Base-by-base conservation (phyloP, 192 early-diverging fungal species). In the Dissophora ornata region DNA sequence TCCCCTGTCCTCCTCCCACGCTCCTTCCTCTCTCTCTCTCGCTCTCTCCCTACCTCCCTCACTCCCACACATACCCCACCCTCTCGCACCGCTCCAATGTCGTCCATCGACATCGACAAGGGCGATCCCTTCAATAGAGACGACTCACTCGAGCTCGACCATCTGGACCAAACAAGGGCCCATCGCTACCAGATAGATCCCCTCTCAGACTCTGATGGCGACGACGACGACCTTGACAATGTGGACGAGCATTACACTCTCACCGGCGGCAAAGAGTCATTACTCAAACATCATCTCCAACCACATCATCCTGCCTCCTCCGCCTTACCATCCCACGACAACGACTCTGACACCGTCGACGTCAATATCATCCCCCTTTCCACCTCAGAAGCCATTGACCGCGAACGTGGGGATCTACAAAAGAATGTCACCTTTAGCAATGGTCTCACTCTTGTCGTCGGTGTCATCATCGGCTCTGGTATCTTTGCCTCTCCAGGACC, bases 401-500 rank as follows among this genome's bases (percentile, higher is more conserved):
- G 63, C 0, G 58, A 67, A 48, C 64, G 73, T 0, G 73, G 73
- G 0, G 73, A 84, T 61, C 68, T 88, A 28, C 82, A 84, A 67
- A 88, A 85, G 57, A 83, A 85, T 64, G 85, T 88, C 13, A 79
- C 85, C 16, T 83, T 88, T 38, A 61, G 86, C 26, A 92, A 91
- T 44, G 92, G 91, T 28, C 83, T 88, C 0, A 87, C 84, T 3
- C 82, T 94, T 42, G 90, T 93, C 4, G 69, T 91, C 21, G 91
- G 93, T 2, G 69, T 88, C 49, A 93, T 94, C 83, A 89, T 94
- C 42, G 93, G 93, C 2, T 89, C 88, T 44, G 93, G 93, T 4
- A 88, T 93, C 50, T 94, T 94, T 79, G 88, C 90, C 32, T 92
- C 93, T 5, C 93, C 93, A 22, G 91, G 90, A 0, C 87, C 90